These are phyloP conservation scores for Termitomyces sp. DNA, from an alignment of 768 basidiomycete species.

Conservation along the genomic window DNA sequence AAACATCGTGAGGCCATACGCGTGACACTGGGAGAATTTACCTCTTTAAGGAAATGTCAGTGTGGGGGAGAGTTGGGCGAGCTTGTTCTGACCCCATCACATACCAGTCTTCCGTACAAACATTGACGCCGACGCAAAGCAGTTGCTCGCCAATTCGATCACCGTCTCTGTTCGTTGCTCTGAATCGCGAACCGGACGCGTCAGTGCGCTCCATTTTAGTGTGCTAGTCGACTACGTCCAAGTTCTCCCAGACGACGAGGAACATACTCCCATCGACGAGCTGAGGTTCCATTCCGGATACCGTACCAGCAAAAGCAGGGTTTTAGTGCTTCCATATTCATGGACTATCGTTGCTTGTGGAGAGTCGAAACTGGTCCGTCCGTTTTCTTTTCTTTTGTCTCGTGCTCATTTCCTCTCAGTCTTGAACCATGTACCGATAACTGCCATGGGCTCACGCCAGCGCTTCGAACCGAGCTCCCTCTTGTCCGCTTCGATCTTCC, in stretches of 20 bases:
- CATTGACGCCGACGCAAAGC: too few relatives aligned
- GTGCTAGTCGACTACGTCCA: constrained; percentile 66
- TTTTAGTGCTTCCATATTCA: constrained; percentile 69
- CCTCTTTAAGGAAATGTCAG: too few relatives aligned
- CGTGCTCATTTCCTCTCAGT: constrained; percentile 39
- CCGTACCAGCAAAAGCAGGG: constrained; percentile 61
- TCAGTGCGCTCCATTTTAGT: constrained; percentile 57
- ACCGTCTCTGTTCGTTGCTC: constrained; percentile 79
- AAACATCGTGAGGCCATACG: too few relatives aligned
- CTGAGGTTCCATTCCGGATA: constrained; percentile 70
- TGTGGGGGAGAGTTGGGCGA: too few relatives aligned
- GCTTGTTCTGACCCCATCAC: constrained; percentile 9
- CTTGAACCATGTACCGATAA: constrained; percentile 62
- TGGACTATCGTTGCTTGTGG: constrained; percentile 80
- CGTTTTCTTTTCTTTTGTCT: constrained; percentile 12
- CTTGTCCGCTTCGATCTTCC: constrained; percentile 72
- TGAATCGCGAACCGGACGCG: constrained; percentile 66
- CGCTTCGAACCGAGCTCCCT: constrained; percentile 67
- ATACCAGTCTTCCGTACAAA: constrained; percentile 65
- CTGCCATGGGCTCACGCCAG: constrained; percentile 65
- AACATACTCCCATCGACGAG: constrained; percentile 61
- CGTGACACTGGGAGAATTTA: too few relatives aligned
- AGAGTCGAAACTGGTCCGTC: constrained; percentile 75
- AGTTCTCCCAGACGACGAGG: constrained; percentile 58
- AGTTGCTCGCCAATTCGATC: too few relatives aligned